Conservation (phyloP, 1,139 yeast genomes). For the Yamadazyma membranifaciens region DNA sequence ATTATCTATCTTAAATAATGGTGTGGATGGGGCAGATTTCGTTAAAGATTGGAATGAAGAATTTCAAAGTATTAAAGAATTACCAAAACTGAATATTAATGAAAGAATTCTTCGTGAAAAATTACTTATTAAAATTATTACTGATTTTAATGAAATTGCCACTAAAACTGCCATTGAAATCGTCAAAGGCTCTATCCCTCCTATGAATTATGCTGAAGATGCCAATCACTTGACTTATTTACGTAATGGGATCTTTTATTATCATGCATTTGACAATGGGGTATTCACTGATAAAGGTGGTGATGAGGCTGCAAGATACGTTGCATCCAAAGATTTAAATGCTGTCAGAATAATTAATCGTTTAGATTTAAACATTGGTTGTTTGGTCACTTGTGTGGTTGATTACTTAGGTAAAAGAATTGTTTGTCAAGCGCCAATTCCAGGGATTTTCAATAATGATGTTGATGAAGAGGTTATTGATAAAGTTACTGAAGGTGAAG, state of each 20-base stretch:
- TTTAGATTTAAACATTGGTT: slow-evolving; percentile 60
- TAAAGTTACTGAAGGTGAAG: slow-evolving; percentile 17
- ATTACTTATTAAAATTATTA: slow-evolving; percentile 66
- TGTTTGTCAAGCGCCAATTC: slow-evolving; percentile 93
- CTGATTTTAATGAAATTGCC: slow-evolving; percentile 76
- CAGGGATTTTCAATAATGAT: slow-evolving; percentile 75
- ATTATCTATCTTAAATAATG: slow-evolving; percentile 50
- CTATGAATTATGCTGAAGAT: slow-evolving; percentile 79
- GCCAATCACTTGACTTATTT: slow-evolving; percentile 64
- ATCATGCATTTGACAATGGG: slow-evolving; percentile 72
- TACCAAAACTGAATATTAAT: slow-evolving; percentile 55
- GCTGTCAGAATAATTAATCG: slow-evolving; percentile 70
- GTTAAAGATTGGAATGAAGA: slow-evolving; percentile 90
- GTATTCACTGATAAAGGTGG: slow-evolving; percentile 70
- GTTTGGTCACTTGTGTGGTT: slow-evolving; percentile 76
- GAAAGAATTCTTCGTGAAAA: slow-evolving; percentile 79
- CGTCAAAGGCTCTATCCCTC: slow-evolving; percentile 66
- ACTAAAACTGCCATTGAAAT: slow-evolving; percentile 78
- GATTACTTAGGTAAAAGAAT: slow-evolving; percentile 89
- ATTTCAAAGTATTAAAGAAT: slow-evolving; percentile 75
- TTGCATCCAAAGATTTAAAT: slow-evolving; percentile 74
- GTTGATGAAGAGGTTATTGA: slow-evolving; percentile 15
- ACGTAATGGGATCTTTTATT: slow-evolving; percentile 83
- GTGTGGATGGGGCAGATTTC: slow-evolving; percentile 56
- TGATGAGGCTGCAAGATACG: slow-evolving; percentile 80